Conservation (phyloP, 1,284 basidiomycete genomes). For the Puccinia novopanici region DNA sequence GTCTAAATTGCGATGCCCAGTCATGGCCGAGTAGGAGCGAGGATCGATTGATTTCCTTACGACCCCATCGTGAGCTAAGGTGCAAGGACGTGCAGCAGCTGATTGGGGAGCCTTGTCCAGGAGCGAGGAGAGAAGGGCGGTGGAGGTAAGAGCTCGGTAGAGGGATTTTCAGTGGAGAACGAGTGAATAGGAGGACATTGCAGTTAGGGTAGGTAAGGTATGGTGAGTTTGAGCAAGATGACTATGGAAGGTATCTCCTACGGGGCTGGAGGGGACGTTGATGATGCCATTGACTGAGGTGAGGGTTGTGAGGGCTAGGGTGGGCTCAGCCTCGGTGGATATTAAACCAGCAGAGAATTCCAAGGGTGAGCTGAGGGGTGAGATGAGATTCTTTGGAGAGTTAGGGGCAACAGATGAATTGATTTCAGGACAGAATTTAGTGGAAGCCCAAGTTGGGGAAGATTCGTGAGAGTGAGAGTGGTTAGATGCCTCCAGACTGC, state of each 20-base stretch:
- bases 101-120: conserved; percentile 26
- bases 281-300: conserved; percentile 46
- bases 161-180: background rate
- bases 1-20: conserved; percentile 69
- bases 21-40: conserved; percentile 44
- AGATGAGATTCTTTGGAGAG: background rate
- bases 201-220: conserved; percentile 17
- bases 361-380: background rate
- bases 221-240: background rate
- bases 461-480: background rate
- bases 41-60: conserved; percentile 48
- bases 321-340: conserved; percentile 41
- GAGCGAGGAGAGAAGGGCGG: conserved; percentile 36
- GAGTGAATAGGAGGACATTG: conserved; percentile 33
- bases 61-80: conserved; percentile 36
- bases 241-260: background rate
- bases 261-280: conserved; percentile 8
- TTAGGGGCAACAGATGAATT: background rate
- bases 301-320: conserved; percentile 23
- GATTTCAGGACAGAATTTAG: conserved; percentile 5
- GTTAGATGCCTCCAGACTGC: background rate
- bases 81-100: conserved; percentile 10
- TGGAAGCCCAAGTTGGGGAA: background rate
- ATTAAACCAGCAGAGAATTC: conserved; percentile 19
- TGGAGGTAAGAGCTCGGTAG: conserved; percentile 17